Conservation (phyloP, 352 stramenopile species). For the Globisporangium solare region DNA sequence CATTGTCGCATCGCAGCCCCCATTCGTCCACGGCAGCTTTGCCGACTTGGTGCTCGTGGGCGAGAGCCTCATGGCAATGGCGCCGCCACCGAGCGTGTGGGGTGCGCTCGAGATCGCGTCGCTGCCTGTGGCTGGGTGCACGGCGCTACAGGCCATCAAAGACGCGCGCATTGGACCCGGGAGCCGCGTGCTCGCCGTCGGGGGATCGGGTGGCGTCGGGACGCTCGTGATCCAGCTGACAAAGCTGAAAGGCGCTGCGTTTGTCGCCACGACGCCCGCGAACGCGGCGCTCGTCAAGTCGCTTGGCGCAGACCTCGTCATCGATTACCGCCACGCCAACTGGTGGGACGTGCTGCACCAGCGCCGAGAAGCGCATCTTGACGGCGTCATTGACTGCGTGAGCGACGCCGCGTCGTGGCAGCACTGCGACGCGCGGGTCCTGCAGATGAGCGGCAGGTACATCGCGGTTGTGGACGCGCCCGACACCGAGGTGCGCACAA, state of each 20-base stretch:
- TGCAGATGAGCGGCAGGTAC: slow-evolving; percentile 23
- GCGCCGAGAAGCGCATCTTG: slow-evolving; percentile 13
- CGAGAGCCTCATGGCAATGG: slow-evolving; percentile 12
- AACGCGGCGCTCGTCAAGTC: slow-evolving; percentile 33
- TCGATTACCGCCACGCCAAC: slow-evolving; percentile 45
- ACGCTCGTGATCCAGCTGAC: slow-evolving; percentile 69
- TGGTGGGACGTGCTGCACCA: slow-evolving; percentile 37
- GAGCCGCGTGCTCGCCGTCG: slow-evolving; percentile 72
- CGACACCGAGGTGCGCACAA: slow-evolving; percentile 17
- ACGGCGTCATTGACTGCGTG: slow-evolving; percentile 44
- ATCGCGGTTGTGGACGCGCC: slow-evolving; percentile 28
- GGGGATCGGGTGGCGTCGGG: slow-evolving; percentile 72
- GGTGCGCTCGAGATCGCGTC: slow-evolving; percentile 21
- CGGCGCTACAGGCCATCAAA: slow-evolving; percentile 28
- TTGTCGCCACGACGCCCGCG: slow-evolving; percentile 56
- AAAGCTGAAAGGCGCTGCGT: slow-evolving; percentile 39
- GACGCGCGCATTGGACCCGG: slow-evolving; percentile 25
- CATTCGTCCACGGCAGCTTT: slow-evolving; percentile 23
- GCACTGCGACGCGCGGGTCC: slow-evolving; percentile 18
- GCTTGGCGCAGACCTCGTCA: slow-evolving; percentile 42
- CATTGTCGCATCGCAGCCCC: slow-evolving; percentile 22
- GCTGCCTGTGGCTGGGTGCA: slow-evolving; percentile 27
- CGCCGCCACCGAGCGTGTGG: slow-evolving; percentile 15
- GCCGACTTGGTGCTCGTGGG: slow-evolving; percentile 32
- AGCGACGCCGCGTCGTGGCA: slow-evolving; percentile 28